Base-by-base conservation (phyloP, 805 yeast species). In the Candida sonorensis region DNA sequence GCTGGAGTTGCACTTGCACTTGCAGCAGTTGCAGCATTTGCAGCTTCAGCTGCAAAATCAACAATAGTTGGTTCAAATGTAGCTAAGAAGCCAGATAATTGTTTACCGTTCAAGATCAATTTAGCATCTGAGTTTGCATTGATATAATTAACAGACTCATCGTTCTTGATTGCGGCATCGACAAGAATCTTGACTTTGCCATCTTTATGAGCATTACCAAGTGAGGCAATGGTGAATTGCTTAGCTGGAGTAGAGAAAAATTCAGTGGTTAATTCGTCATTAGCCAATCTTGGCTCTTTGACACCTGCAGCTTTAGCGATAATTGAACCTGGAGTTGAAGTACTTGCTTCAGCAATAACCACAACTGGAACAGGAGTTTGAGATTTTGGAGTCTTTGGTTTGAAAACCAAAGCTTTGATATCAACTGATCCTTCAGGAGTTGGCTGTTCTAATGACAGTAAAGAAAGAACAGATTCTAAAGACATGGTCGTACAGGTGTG, bases 281-380 rank as follows among this genome's bases (percentile, higher is more conserved):
- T 78, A 32, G 95, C 96, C 49, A 86, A 65, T 60, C 95, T 74
- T 43, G 94, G 94, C 39, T 86, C 95, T 61, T 86, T 86, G 32
- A 72, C 82, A 27, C 64, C 67, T 10, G 86, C 81, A 26, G 75
- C 68, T 35, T 68, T 64, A 35, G 94, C 88, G 43, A 85, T 69
- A 23, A 67, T 51, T 14, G 68, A 64, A 3, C 81, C 59, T 29
- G 94, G 84, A 21, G 95, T 84, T 29, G 67, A 64, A 5, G 94
- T 82, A 2, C 77, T 48, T 21, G 72, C 72, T 37, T 80, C 67
- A 7, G 95, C 95, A 50, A 86, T 69, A 20, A 85, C 84, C 33
- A 86, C 72, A 19, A 86, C 70, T 26, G 96, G 95, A 25, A 81
- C 76, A 17, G 92, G 82, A 13, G 72, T 58, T 31, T 83, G 85